phyloP scores from a whole-genome alignment of 176 grass and related monocot genomes.

The Oryza rufipogon region DNA sequence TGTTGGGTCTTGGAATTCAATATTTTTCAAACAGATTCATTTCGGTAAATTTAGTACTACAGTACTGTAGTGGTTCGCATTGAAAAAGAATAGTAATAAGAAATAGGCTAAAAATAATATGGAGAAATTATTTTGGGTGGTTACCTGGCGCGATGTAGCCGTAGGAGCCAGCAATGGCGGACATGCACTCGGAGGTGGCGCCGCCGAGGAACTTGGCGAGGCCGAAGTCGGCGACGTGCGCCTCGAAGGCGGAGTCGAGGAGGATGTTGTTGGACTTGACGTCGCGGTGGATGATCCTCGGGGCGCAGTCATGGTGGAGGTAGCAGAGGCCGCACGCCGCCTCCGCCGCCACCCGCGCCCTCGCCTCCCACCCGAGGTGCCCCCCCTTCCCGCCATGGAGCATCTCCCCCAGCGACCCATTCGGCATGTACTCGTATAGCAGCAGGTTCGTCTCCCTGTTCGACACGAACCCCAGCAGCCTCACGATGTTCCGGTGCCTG shows the following conservation, averaged over 20 bases:
- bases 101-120: too few species aligned
- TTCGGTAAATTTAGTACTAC: not conserved
- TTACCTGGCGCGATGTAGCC: constrained; percentile 98
- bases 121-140: not conserved
- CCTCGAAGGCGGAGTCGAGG: constrained; percentile 81
- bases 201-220: constrained; percentile 85
- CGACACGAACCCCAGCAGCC: constrained; percentile 72
- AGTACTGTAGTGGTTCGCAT: not conserved
- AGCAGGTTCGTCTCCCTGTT: constrained; percentile 91
- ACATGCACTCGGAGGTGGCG: constrained; percentile 80
- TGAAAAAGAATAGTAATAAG: not conserved
- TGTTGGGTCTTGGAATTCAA: not conserved
- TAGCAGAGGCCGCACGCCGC: constrained; percentile 84
- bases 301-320: constrained; percentile 91
- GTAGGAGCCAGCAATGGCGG: constrained; percentile 81
- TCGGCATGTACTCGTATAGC: constrained; percentile 93
- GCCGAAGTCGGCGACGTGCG: constrained; percentile 94
- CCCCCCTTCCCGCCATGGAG: constrained; percentile 78
- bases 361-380: constrained; percentile 65
- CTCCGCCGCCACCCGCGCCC: constrained; percentile 67
- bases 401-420: constrained; percentile 81
- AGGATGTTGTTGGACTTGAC: constrained; percentile 98
- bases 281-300: constrained; percentile 77
- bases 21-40: not conserved
- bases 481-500: constrained; percentile 88